A percentile compares a stretch with the other conserved stretches of the same genome.
These are phyloP conservation scores for Puya raimondii DNA, from an alignment of 176 grass and related monocot genomes.

Conservation along the genomic window DNA sequence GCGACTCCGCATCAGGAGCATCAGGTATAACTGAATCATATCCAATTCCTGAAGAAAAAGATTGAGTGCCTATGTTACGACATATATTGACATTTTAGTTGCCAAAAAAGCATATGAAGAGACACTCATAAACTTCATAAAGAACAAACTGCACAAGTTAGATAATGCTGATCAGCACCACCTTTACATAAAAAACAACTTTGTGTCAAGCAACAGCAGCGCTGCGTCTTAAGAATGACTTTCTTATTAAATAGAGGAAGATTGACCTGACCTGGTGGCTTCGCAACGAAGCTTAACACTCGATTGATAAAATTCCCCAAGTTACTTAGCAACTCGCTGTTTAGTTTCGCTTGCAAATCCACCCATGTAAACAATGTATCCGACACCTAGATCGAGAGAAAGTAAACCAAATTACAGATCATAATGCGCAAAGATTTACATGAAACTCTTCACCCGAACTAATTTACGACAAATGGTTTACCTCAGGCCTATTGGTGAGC, in stretches of 20 bases:
- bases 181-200: no score
- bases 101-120: neutral
- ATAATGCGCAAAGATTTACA: neutral
- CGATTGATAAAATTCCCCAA: slow-evolving; percentile 89
- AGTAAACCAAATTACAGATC: slow-evolving; percentile 18
- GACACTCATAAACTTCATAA: no score
- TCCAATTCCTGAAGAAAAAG: slow-evolving; percentile 47
- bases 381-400: slow-evolving; percentile 47
- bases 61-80: neutral
- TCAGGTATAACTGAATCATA: slow-evolving; percentile 66
- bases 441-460: slow-evolving; percentile 9
- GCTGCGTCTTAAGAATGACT: no score
- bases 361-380: slow-evolving; percentile 93
- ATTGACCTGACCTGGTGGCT: slow-evolving; percentile 73
- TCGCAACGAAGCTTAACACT: slow-evolving; percentile 85
- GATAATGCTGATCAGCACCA: no score
- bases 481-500: slow-evolving; percentile 91
- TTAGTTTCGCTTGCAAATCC: slow-evolving; percentile 91
- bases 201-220: neutral
- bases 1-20: slow-evolving; percentile 40
- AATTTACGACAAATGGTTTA: slow-evolving; percentile 30
- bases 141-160: no score
- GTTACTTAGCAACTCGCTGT: slow-evolving; percentile 73
- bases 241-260: no score
- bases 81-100: neutral